Evolutionary conservation across 2,329 filamentous ascomycete genomes (phyloP).

Genomic region (Magnaporthiopsis incrustans): DNA sequence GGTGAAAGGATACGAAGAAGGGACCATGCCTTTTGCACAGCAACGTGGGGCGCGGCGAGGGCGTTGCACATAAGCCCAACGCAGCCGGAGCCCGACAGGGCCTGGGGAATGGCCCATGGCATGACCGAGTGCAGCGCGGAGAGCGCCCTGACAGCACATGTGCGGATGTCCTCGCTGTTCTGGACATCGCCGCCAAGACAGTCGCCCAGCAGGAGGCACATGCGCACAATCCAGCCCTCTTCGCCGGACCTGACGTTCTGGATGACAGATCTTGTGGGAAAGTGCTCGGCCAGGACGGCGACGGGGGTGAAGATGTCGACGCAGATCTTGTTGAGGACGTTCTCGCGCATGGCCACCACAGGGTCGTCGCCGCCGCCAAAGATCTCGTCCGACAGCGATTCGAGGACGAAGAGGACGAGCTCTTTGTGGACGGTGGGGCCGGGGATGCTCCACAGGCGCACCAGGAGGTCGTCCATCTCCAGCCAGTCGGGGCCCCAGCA

Average conservation of each 20-base stretch:
- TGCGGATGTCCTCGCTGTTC: conserved; percentile 57
- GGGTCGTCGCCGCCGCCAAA: conserved; percentile 79
- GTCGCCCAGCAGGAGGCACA: conserved; percentile 64
- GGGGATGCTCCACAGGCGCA: conserved; percentile 70
- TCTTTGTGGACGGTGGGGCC: conserved; percentile 64
- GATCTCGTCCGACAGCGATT: conserved; percentile 88
- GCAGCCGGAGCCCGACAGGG: conserved; percentile 63
- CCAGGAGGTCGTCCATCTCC: conserved; percentile 82
- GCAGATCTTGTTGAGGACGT: conserved; percentile 76
- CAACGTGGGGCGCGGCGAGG: conserved; percentile 60
- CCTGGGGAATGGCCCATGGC: conserved; percentile 81
- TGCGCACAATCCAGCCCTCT: conserved; percentile 80
- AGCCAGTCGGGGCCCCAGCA: conserved; percentile 91
- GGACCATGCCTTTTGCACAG: conserved; percentile 62
- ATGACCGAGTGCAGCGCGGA: conserved; percentile 71
- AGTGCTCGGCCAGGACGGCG: conserved; percentile 64
- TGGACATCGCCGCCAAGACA: conserved; percentile 61
- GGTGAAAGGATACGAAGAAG: neutral
- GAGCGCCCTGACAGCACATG: conserved; percentile 68
- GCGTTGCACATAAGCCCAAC: conserved; percentile 64
- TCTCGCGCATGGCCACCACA: conserved; percentile 74
- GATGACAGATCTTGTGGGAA: conserved; percentile 62
- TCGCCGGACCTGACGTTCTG: conserved; percentile 65
- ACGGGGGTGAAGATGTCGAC: conserved; percentile 90
- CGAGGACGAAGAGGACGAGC: conserved; percentile 79